phyloP scores from a whole-genome alignment of 768 basidiomycete genomes.

The Mycena leptocephala region DNA sequence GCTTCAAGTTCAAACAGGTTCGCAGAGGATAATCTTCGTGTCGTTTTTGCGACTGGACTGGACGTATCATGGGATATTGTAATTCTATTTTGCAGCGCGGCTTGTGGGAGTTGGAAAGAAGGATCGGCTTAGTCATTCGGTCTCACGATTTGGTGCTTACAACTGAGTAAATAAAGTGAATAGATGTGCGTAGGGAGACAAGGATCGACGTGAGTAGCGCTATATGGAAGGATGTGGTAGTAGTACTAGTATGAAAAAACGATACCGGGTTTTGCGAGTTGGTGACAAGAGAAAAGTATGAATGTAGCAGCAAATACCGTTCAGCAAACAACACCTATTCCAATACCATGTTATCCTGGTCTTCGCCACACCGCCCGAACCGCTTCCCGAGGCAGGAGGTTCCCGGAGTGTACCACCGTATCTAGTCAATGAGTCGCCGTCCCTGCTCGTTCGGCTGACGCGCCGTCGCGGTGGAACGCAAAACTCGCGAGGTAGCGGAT shows the following conservation, averaged over 20 bases:
- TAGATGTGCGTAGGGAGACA: conserved; percentile 33
- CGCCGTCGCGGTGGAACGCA: conserved; percentile 29
- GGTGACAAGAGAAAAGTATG: conserved; percentile 26
- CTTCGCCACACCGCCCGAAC: neutral
- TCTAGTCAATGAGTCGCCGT: conserved; percentile 10
- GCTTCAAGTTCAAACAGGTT: neutral
- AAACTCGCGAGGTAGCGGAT: conserved; percentile 33
- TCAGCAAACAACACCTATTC: conserved; percentile 19
- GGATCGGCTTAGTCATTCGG: too few relatives aligned
- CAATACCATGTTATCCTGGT: conserved; percentile 27
- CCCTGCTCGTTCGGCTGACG: conserved; percentile 19
- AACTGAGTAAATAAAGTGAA: conserved; percentile 27
- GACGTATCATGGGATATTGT: too few relatives aligned
- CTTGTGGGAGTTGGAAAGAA: neutral
- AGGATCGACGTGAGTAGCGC: conserved; percentile 38
- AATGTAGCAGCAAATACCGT: conserved; percentile 29
- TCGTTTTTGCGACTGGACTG: too few relatives aligned
- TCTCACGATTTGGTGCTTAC: neutral
- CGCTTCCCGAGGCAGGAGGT: neutral
- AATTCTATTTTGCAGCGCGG: too few relatives aligned
- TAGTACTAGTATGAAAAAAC: neutral
- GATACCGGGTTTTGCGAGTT: conserved; percentile 19
- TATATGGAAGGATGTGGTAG: conserved; percentile 27
- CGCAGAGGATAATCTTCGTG: neutral
- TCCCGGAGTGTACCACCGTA: conserved; percentile 3